Evolutionary conservation across 108 stramenopile genomes (phyloP).

Genomic region (Epipyxis sp.): DNA sequence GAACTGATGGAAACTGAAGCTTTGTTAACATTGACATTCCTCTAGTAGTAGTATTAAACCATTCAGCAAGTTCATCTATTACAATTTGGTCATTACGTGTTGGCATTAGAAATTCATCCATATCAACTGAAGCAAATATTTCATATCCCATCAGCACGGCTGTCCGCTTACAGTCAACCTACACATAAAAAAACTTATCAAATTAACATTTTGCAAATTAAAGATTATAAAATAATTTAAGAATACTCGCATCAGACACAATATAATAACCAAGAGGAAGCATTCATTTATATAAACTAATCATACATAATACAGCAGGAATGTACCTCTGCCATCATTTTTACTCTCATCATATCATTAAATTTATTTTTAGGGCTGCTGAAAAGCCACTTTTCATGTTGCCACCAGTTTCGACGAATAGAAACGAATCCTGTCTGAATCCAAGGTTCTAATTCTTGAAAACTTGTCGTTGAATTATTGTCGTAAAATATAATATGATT

Average conservation of each 20-base stretch:
- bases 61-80: slow-evolving; percentile 12
- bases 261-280: too few species aligned
- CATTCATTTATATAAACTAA: too few species aligned
- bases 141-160: slow-evolving; percentile 20
- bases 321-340: not conserved
- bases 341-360: slow-evolving; percentile 7
- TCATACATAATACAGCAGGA: too few species aligned
- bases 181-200: too few species aligned
- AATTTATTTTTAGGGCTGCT: not conserved
- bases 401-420: not conserved
- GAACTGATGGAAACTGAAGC: slow-evolving; percentile 4
- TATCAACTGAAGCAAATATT: slow-evolving; percentile 9
- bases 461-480: slow-evolving; percentile 5
- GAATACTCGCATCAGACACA: too few species aligned
- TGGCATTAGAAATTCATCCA: slow-evolving; percentile 27
- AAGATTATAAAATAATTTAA: too few species aligned
- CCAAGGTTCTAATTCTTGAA: slow-evolving; percentile 11
- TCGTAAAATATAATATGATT: slow-evolving; percentile 19
- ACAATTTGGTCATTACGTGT: not conserved
- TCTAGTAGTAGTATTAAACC: slow-evolving; percentile 1
- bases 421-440: slow-evolving; percentile 6
- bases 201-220: too few species aligned
- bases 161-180: slow-evolving; percentile 13
- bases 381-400: slow-evolving; percentile 11
- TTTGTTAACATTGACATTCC: not conserved